Conservation (phyloP, 805 yeast genomes). For the Kockiozyma suomiensis region DNA sequence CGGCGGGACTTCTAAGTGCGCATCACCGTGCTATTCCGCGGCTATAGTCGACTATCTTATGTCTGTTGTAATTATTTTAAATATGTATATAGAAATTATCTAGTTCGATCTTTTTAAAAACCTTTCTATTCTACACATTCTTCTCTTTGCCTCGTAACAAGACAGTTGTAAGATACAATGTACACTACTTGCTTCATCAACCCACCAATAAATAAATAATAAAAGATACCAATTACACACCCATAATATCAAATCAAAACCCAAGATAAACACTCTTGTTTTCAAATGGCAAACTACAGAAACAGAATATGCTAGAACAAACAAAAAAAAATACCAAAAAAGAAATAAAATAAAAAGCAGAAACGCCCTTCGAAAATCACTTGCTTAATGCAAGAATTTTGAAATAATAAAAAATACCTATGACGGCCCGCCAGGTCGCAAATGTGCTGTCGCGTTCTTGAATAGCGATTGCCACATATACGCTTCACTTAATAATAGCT, state of each 20-base stretch:
- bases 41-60: background rate
- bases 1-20: constrained; percentile 60
- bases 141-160: too few species aligned
- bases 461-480: constrained; percentile 94
- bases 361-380: background rate
- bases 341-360: background rate
- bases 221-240: background rate
- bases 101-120: too few species aligned
- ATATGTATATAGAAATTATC: too few species aligned
- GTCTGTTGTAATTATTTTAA: background rate
- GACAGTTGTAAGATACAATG: too few species aligned
- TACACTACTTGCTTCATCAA: too few species aligned
- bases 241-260: background rate
- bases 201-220: too few species aligned
- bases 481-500: constrained; percentile 90
- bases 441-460: constrained; percentile 86
- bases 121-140: too few species aligned
- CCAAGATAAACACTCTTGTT: too few species aligned
- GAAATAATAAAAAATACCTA: background rate
- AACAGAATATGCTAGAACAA: background rate
- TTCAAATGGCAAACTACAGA: background rate
- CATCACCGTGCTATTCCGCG: constrained; percentile 25
- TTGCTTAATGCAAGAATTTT: too few species aligned
- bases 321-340: background rate
- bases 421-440: constrained; percentile 40